Evolutionary conservation across 257 asterid species (phyloP).

Genomic region (Solanum neorickii): DNA sequence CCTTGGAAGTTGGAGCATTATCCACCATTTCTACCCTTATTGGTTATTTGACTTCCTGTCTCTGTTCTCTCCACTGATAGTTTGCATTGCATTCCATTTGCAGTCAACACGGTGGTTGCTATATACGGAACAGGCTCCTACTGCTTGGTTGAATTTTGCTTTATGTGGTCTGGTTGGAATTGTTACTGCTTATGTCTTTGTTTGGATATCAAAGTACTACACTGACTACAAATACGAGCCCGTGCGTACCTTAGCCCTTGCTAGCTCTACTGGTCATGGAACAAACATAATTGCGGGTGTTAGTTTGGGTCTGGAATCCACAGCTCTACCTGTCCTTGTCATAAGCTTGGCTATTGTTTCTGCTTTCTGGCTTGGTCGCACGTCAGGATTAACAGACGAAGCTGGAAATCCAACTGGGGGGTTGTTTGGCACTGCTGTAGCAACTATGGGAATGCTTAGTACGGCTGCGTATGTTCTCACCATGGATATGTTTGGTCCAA

Average conservation of each 20-base stretch:
- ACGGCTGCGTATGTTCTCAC: conserved; percentile 98
- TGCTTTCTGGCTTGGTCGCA: conserved; percentile 95
- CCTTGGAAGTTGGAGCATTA: background rate
- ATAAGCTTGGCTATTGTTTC: conserved; percentile 77
- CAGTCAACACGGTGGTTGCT: conserved; percentile 99
- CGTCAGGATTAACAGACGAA: conserved; percentile 90
- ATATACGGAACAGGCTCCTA: conserved; percentile 95
- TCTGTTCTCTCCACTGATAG: conserved; percentile 11
- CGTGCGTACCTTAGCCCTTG: conserved; percentile 83
- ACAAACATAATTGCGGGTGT: conserved; percentile 98
- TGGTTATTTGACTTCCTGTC: background rate
- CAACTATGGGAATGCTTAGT: conserved; percentile 99
- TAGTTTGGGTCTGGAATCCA: conserved; percentile 95
- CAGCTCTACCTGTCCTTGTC: conserved; percentile 97
- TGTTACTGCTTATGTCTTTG: conserved; percentile 81
- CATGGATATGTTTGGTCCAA: conserved; percentile 99
- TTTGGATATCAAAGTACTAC: conserved; percentile 81
- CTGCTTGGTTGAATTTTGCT: conserved; percentile 96
- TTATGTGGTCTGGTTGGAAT: conserved; percentile 96
- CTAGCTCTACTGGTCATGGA: conserved; percentile 96
- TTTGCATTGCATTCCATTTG: conserved; percentile 16
- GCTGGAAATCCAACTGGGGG: conserved; percentile 96
- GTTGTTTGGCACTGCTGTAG: conserved; percentile 98
- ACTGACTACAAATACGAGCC: conserved; percentile 99
- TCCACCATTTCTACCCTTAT: background rate